Conservation (phyloP, 1,284 basidiomycete species). For the Rhodotorula sp. region DNA sequence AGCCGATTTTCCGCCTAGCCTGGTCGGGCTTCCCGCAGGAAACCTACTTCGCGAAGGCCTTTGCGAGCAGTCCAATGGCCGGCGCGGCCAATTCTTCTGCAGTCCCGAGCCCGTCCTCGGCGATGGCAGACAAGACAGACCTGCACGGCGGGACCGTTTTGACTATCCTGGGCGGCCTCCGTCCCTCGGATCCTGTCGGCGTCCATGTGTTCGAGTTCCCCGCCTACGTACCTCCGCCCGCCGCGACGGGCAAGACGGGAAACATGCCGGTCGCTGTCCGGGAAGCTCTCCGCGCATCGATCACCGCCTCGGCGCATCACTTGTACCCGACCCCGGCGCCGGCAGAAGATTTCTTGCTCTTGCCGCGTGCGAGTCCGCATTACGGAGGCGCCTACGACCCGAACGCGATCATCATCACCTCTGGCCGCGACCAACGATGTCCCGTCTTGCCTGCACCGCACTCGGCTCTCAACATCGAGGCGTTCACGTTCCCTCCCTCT, state of each 20-base stretch:
- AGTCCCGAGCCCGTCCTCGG: constrained; percentile 15
- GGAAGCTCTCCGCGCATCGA: constrained; percentile 63
- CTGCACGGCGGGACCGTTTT: constrained; percentile 66
- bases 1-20: constrained; percentile 83
- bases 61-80: constrained; percentile 22
- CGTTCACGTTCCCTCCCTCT: constrained; percentile 53
- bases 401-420: constrained; percentile 58
- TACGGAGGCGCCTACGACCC: constrained; percentile 70
- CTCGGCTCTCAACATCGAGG: constrained; percentile 49
- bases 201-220: constrained; percentile 70
- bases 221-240: constrained; percentile 56
- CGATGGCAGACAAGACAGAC: constrained; percentile 22
- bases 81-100: constrained; percentile 1
- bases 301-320: constrained; percentile 60
- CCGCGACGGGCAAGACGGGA: constrained; percentile 48
- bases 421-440: constrained; percentile 40
- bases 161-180: constrained; percentile 73
- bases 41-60: constrained; percentile 36
- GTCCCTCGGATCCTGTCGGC: constrained; percentile 60
- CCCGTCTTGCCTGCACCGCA: constrained; percentile 41
- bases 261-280: constrained; percentile 59
- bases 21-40: constrained; percentile 73
- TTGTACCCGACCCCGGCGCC: constrained; percentile 63
- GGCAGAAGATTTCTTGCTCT: constrained; percentile 73
- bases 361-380: constrained; percentile 70